Percentiles rank a stretch among this genome's conserved stretches.
phyloP scores from a whole-genome alignment of 345 rosid species.

The Anastatica hierochuntica region DNA sequence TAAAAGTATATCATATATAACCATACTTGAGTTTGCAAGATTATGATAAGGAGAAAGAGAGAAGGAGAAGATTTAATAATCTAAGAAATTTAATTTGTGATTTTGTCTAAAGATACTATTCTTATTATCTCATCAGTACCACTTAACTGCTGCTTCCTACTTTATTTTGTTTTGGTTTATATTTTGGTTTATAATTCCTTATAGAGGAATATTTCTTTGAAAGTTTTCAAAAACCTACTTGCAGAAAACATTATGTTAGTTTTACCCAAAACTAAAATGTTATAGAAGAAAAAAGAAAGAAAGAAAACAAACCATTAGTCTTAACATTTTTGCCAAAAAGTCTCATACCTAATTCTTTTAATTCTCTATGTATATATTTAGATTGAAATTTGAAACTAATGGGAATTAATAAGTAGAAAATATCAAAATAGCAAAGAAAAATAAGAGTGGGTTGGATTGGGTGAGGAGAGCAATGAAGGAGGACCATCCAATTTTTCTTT shows the following conservation, averaged over 20 bases:
- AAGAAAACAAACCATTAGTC: slow-evolving; percentile 31
- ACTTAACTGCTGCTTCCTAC: slow-evolving; percentile 27
- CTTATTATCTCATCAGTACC: slow-evolving; percentile 14
- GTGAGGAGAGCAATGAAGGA: slow-evolving; percentile 25
- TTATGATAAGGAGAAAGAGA: background rate
- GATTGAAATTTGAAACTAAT: background rate
- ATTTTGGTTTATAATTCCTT: slow-evolving; percentile 18
- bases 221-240: slow-evolving; percentile 24
- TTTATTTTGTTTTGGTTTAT: slow-evolving; percentile 12
- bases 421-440: background rate
- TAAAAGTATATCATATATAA: no score
- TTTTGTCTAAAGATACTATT: slow-evolving; percentile 3
- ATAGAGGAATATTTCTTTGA: slow-evolving; percentile 20
- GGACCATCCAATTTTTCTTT: slow-evolving; percentile 29
- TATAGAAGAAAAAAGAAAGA: slow-evolving; percentile 17
- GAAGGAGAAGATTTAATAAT: slow-evolving; percentile 4
- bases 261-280: slow-evolving; percentile 7
- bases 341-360: slow-evolving; percentile 12
- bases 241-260: slow-evolving; percentile 38
- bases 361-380: slow-evolving; percentile 4
- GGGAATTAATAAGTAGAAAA: background rate
- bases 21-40: no score
- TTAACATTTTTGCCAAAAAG: slow-evolving; percentile 26
- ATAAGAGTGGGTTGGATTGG: background rate
- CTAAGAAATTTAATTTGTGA: slow-evolving; percentile 10